Base-by-base conservation (phyloP, 2,329 filamentous ascomycete species). In the Nemania bipapillata region DNA sequence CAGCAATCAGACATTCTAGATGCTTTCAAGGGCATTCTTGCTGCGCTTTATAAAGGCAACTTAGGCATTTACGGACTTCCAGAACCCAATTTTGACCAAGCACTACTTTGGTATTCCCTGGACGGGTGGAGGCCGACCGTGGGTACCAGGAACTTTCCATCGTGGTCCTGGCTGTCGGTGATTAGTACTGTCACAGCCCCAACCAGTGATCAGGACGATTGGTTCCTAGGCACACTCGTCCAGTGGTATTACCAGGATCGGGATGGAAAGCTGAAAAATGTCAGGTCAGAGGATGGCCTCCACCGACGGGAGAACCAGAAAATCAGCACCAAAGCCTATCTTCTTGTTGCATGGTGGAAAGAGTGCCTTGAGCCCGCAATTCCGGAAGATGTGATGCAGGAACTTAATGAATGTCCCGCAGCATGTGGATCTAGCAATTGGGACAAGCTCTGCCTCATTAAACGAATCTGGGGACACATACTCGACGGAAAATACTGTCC, bases 271-370 rank as follows among this genome's bases (percentile, higher is more conserved):
- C 15, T 57, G 15, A 57, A 30, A 57, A 45, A 1, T 1, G 55
- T 57, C 37, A 57, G 8, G 28, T 45, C 55, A 45, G 26, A 30
- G 17, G 45, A 47, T 15, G 45, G 37, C 15, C 26, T 47, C n/a
- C 37, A 20, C 20, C 28, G 15, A 9, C 17, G 52, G 26, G 2
- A 20, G 20, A 30, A 45, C 9, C 24, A 3, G 4, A 24, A 47
- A 3, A 28, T 9, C 6, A 30, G 17, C 12, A 32, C 49, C 12
- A 32, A 62, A 45, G 32, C 24, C 7, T 20, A 45, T 62, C 12
- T 62, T 45, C 58, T 54, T 32, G 58, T 62, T 24, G 58, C 58
- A 8, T 62, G 58, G 58, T 62, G 40, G 58, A 30, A 45, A 53
- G 49, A n/a, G 1, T 62, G 58, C 32, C 6, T 62, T 12, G 58